Percentiles rank a stretch among this genome's conserved stretches.
Conservation (phyloP, 208 protist species). For the Novymonas esmeraldas region DNA sequence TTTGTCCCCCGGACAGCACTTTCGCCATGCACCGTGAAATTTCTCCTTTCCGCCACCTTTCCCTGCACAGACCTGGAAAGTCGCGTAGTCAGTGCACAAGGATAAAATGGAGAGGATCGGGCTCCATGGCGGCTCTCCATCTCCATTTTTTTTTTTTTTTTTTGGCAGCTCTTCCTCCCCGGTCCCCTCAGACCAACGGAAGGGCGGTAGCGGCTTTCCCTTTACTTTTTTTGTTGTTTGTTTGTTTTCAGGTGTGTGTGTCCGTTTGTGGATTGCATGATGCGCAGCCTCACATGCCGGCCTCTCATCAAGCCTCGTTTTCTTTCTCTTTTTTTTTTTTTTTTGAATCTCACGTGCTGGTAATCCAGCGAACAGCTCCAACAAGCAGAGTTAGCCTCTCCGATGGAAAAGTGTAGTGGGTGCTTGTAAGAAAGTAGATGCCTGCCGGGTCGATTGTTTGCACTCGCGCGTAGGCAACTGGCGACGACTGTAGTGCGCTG, state of each 20-base stretch:
- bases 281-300: not conserved
- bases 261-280: not conserved
- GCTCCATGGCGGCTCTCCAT: too few species aligned
- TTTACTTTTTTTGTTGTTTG: not conserved
- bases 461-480: conserved; percentile 63
- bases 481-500: conserved; percentile 52
- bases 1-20: too few species aligned
- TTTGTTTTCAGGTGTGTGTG: not conserved
- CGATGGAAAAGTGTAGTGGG: conserved; percentile 71
- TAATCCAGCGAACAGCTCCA: conserved; percentile 80
- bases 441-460: conserved; percentile 70
- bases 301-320: too few species aligned
- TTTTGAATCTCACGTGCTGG: conserved; percentile 41
- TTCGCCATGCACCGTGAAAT: too few species aligned
- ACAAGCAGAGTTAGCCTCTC: conserved; percentile 73
- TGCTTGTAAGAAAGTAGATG: conserved; percentile 78
- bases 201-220: too few species aligned
- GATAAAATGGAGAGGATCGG: too few species aligned
- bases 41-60: too few species aligned
- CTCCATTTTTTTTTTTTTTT: not conserved
- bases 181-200: too few species aligned
- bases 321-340: conserved; percentile 8
- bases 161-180: too few species aligned
- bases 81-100: too few species aligned
- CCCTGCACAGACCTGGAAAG: too few species aligned